These are phyloP conservation scores for Aegilops speltoides DNA, from an alignment of 176 grass and related monocot genomes.

Conservation along the genomic window DNA sequence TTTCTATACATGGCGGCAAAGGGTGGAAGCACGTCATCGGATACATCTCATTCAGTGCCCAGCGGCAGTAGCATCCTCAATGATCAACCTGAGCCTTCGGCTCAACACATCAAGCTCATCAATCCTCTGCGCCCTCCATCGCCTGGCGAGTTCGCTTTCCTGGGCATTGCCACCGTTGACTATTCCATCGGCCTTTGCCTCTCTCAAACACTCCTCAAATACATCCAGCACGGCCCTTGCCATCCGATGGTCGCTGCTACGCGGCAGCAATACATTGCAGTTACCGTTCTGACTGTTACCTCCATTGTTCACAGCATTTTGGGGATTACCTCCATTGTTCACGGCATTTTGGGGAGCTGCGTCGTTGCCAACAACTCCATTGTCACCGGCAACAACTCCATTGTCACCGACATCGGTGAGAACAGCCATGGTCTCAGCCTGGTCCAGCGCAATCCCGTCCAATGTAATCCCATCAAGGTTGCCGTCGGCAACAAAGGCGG, in stretches of 20 bases:
- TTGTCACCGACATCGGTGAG: slow-evolving; percentile 8
- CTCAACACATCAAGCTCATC: slow-evolving; percentile 68
- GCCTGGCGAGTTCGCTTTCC: slow-evolving; percentile 45
- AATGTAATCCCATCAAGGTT: slow-evolving; percentile 29
- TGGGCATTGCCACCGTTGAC: neutral
- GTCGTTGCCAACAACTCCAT: neutral
- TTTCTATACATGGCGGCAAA: slow-evolving; percentile 40
- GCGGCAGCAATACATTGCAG: slow-evolving; percentile 25
- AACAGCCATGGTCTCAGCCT: neutral
- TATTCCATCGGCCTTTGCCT: slow-evolving; percentile 34
- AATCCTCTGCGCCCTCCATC: slow-evolving; percentile 68
- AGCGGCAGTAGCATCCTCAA: slow-evolving; percentile 45
- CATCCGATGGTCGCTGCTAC: slow-evolving; percentile 33
- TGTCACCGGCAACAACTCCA: neutral
- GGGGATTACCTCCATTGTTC: neutral
- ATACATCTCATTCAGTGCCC: slow-evolving; percentile 29
- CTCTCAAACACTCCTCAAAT: slow-evolving; percentile 73
- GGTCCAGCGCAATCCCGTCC: slow-evolving; percentile 27
- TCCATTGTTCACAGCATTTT: neutral
- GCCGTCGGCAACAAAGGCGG: neutral
- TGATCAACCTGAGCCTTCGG: slow-evolving; percentile 59
- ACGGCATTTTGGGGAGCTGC: neutral
- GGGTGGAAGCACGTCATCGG: slow-evolving; percentile 19
- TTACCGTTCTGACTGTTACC: slow-evolving; percentile 25
- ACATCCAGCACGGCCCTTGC: slow-evolving; percentile 60